A percentile compares a stretch with the other conserved stretches of the same genome.
These are phyloP conservation scores for Rhododendron simsii DNA, from an alignment of 148 eudicot genomes.

Conservation along the genomic window DNA sequence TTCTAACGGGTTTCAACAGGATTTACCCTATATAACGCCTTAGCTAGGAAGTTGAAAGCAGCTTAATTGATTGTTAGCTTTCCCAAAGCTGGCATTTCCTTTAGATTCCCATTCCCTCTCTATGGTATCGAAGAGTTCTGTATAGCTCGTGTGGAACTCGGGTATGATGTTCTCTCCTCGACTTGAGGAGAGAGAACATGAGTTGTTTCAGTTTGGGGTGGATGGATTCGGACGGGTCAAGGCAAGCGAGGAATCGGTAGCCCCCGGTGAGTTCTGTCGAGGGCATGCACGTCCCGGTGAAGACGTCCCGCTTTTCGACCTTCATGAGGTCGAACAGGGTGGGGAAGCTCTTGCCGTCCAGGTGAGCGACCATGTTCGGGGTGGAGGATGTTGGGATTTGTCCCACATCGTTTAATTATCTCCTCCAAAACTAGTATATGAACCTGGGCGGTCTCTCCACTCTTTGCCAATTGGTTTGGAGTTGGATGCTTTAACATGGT, in stretches of 20 bases:
- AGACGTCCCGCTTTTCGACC: conserved; percentile 63
- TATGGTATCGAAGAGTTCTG: conserved; percentile 34
- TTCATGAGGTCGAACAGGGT: conserved; percentile 56
- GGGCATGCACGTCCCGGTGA: conserved; percentile 73
- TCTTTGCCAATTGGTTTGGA: no score
- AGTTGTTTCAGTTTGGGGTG: conserved; percentile 26
- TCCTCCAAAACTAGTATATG: no score
- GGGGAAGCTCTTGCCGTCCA: conserved; percentile 64
- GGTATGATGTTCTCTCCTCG: conserved; percentile 51
- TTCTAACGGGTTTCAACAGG: conserved; percentile 30
- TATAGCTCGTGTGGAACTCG: conserved; percentile 39
- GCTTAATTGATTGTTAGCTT: conserved; percentile 44
- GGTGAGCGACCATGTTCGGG: conserved; percentile 59
- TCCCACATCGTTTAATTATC: no score
- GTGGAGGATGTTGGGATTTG: neutral
- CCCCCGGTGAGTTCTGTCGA: conserved; percentile 76
- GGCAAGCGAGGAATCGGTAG: conserved; percentile 55
- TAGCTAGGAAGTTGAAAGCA: conserved; percentile 49
- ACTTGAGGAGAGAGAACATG: conserved; percentile 17
- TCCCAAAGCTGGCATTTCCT: conserved; percentile 45
- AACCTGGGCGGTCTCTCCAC: no score
- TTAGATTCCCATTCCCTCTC: conserved; percentile 39
- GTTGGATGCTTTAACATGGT: no score
- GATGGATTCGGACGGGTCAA: conserved; percentile 75
- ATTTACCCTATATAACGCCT: conserved; percentile 31